A percentile compares a stretch with the other conserved stretches of the same genome.
These are phyloP conservation scores for Leptographium lundbergii DNA, from an alignment of 2,329 filamentous ascomycete species.

Conservation along the genomic window DNA sequence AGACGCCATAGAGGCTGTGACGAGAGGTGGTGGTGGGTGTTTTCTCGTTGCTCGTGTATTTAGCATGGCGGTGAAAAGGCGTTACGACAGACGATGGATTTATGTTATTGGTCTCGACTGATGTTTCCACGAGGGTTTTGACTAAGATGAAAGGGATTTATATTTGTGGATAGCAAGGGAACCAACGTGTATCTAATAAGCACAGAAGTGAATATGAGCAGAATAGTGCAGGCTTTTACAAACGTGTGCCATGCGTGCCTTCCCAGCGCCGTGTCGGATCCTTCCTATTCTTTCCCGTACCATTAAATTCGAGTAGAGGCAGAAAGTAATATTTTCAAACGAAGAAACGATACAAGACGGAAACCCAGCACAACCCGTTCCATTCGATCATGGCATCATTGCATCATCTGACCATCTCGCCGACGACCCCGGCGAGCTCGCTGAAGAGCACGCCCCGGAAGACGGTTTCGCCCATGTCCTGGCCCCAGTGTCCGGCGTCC, in stretches of 20 bases:
- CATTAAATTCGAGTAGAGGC: not conserved
- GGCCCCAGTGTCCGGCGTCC: constrained; percentile 66
- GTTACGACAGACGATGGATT: constrained; percentile 1
- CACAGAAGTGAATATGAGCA: not conserved
- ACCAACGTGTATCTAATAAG: not conserved
- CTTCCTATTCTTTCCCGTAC: not conserved
- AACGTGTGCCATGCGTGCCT: not conserved
- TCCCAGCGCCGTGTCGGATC: not conserved
- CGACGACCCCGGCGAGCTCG: constrained; percentile 52
- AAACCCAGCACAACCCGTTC: not conserved
- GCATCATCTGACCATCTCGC: constrained; percentile 28
- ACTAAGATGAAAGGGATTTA: not conserved
- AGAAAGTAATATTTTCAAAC: not conserved
- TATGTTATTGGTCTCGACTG: not conserved
- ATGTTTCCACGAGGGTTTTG: not conserved
- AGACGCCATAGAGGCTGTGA: not conserved
- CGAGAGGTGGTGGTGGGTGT: not conserved
- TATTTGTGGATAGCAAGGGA: not conserved
- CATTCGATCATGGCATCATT: constrained; percentile 22
- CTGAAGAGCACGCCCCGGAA: constrained; percentile 69
- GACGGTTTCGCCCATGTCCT: constrained; percentile 63
- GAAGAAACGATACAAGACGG: not conserved
- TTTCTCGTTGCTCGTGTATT: not conserved
- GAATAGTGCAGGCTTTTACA: not conserved
- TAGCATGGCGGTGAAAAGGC: constrained; percentile 2